Evolutionary conservation across 108 stramenopile genomes (phyloP).

Genomic region (Phaeodactylum tricornutum): DNA sequence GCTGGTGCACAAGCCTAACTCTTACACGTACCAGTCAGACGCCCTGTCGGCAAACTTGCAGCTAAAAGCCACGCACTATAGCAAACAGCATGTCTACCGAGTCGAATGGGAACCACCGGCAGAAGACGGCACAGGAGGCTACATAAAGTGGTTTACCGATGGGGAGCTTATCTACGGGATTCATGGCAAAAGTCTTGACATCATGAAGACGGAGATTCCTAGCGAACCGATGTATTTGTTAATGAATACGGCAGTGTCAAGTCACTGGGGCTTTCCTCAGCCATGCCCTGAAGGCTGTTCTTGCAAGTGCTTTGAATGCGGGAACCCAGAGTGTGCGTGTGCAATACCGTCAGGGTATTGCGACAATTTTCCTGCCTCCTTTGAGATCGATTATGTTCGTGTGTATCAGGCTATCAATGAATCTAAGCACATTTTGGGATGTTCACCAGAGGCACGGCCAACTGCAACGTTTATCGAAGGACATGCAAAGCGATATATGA

Average conservation of each 20-base stretch:
- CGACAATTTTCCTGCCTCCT: slow-evolving; percentile 77
- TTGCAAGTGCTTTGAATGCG: slow-evolving; percentile 78
- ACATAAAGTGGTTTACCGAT: slow-evolving; percentile 74
- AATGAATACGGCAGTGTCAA: slow-evolving; percentile 80
- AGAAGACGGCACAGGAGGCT: slow-evolving; percentile 52
- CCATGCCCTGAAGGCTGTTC: slow-evolving; percentile 73
- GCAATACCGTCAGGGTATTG: slow-evolving; percentile 80
- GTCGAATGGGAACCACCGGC: slow-evolving; percentile 84
- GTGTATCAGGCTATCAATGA: slow-evolving; percentile 79
- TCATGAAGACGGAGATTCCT: slow-evolving; percentile 74
- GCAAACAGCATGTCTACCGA: slow-evolving; percentile 58
- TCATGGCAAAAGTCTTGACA: slow-evolving; percentile 33
- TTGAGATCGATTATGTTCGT: slow-evolving; percentile 83
- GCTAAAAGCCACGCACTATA: slow-evolving; percentile 47
- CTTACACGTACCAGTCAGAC: slow-evolving; percentile 76
- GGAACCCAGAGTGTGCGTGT: slow-evolving; percentile 77
- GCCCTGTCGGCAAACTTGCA: slow-evolving; percentile 76
- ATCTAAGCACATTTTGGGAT: slow-evolving; percentile 61
- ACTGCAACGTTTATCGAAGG: slow-evolving; percentile 79
- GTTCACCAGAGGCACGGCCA: slow-evolving; percentile 70
- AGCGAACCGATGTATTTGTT: slow-evolving; percentile 85
- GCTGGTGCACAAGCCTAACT: slow-evolving; percentile 57
- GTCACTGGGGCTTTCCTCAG: slow-evolving; percentile 77
- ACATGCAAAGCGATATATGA: slow-evolving; percentile 71
- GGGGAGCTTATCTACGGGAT: slow-evolving; percentile 57